Percentiles rank a stretch among this genome's conserved stretches.
These are phyloP conservation scores for Daldinia decipiens DNA, from an alignment of 495 filamentous ascomycete genomes.

Conservation along the genomic window DNA sequence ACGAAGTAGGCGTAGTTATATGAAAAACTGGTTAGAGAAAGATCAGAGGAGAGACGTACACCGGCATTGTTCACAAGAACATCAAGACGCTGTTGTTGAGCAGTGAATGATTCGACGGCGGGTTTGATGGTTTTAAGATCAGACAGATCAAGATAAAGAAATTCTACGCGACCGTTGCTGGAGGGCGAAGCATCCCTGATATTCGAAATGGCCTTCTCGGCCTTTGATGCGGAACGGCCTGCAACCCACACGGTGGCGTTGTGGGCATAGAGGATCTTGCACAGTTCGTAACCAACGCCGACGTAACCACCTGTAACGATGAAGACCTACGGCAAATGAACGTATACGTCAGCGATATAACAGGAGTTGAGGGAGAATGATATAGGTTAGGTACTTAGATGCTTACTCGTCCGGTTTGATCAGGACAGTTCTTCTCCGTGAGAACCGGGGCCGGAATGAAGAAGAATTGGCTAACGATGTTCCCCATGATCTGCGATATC, in stretches of 20 bases:
- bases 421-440: slow-evolving; percentile 36
- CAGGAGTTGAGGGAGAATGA: slow-evolving; percentile 38
- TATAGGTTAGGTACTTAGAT: not conserved
- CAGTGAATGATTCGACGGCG: slow-evolving; percentile 49
- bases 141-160: slow-evolving; percentile 58
- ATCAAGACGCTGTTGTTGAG: slow-evolving; percentile 39
- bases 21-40: not conserved
- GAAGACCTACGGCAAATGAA: slow-evolving; percentile 45
- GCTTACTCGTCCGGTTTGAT: slow-evolving; percentile 31
- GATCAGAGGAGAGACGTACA: slow-evolving; percentile 30
- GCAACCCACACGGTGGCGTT: slow-evolving; percentile 54
- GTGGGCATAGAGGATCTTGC: slow-evolving; percentile 50
- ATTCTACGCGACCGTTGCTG: slow-evolving; percentile 52
- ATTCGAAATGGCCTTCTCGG: slow-evolving; percentile 23
- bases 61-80: slow-evolving; percentile 51
- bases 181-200: slow-evolving; percentile 19
- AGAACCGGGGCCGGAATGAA: slow-evolving; percentile 27
- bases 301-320: slow-evolving; percentile 55
- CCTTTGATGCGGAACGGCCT: slow-evolving; percentile 45
- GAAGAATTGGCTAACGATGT: slow-evolving; percentile 24
- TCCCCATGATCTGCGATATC: slow-evolving; percentile 20
- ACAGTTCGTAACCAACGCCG: slow-evolving; percentile 55
- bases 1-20: not conserved
- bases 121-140: slow-evolving; percentile 63
- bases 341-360: slow-evolving; percentile 59